Base-by-base conservation (phyloP, 2,329 filamentous ascomycete genomes). In the Mycosphaerella arachidis region DNA sequence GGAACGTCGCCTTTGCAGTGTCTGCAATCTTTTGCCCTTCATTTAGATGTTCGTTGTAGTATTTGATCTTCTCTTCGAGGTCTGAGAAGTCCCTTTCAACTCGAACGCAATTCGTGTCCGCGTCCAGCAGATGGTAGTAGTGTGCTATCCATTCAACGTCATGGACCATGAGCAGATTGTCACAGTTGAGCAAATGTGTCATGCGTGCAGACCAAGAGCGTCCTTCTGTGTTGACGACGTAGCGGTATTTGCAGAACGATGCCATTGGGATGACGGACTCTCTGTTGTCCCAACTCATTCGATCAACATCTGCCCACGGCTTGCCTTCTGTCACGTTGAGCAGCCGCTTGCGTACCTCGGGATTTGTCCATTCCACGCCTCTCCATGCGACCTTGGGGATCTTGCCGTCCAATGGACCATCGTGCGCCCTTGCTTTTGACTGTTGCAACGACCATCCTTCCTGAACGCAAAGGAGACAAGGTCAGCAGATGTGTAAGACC, bases 251-350 rank as follows among this genome's bases (percentile, higher is more conserved):
- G 62, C 70, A 72, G 43, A 70, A 69, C 13, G 67, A 63, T 8
- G 67, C 66, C 60, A 66, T 66, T 0, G 63, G 57, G 4, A 68
- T 65, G n/a, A 67, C 54, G 8, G 55, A 60, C 13, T 56, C 48
- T 45, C 37, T 63, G n/a, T 67, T 58, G 10, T 62, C 52, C 67
- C 68, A 69, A 51, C 66, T 56, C 48, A 71, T 63, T 16, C 62
- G 68, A 20, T 67, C 61, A 0, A 76, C 72, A 61, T 77, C 73
- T 4, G 71, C 70, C 75, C 75, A 77, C 1, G 63, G 30, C 58
- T 74, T 71, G 1, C 67, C 72, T 2, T 66, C 54, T 2, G 72
- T 71, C 2, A 59, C 63, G 6, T 68, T 57, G 0, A 77, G 30
- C 13, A 77, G 62, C 16, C 68, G 62, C 24, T 72, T 59, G n/a